Conservation (phyloP, 495 filamentous ascomycete species). For the Penicillium desertorum region DNA sequence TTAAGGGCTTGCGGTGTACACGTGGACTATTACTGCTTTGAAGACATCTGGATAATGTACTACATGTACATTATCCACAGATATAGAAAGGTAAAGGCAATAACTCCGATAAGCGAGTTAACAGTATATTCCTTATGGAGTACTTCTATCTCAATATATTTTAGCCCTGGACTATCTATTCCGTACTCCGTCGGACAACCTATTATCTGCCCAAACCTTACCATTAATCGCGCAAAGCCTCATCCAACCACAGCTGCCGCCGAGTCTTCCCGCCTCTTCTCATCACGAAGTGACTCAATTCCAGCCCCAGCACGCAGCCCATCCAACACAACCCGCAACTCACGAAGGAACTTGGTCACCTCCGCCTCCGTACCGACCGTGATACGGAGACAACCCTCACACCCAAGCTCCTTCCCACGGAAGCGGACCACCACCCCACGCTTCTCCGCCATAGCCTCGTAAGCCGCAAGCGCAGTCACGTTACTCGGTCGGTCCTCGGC, state of each 20-base stretch:
- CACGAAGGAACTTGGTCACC: conserved; percentile 70
- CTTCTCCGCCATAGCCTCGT: conserved; percentile 81
- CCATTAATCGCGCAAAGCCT: conserved; percentile 4
- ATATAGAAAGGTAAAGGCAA: too few species aligned
- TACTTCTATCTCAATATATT: neutral
- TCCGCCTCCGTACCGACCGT: conserved; percentile 91
- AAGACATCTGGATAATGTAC: too few species aligned
- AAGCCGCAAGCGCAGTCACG: conserved; percentile 68
- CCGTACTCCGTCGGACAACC: neutral
- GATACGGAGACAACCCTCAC: conserved; percentile 82
- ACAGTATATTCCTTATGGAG: too few species aligned
- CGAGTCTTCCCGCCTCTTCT: conserved; percentile 31
- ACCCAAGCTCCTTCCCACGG: conserved; percentile 87
- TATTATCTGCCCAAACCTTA: conserved; percentile 1
- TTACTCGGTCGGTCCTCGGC: conserved; percentile 72
- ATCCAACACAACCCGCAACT: conserved; percentile 61
- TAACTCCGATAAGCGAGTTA: too few species aligned
- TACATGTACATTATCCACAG: too few species aligned
- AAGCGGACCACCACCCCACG: conserved; percentile 91
- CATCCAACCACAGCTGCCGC: conserved; percentile 14
- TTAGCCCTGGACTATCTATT: neutral
- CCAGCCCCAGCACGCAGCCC: conserved; percentile 38
- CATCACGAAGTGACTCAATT: conserved; percentile 27
- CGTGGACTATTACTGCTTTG: conserved; percentile 1
- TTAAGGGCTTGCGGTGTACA: neutral